Percentiles rank a stretch among this genome's conserved stretches.
These are phyloP conservation scores for Tribonema minus DNA, from an alignment of 108 stramenopile genomes.

Conservation along the genomic window DNA sequence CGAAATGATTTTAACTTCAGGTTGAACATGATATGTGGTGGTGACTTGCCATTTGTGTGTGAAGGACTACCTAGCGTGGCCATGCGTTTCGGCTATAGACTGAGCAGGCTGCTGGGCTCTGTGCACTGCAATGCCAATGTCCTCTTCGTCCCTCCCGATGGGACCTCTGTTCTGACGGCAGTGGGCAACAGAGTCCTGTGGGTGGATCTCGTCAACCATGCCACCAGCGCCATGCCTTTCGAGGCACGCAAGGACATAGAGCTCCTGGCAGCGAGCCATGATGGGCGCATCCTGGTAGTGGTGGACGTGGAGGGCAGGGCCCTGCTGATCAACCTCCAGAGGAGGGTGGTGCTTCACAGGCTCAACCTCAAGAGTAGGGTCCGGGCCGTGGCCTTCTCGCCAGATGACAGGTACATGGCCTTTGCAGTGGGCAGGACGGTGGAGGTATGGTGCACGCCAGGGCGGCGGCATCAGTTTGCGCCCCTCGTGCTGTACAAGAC, in stretches of 20 bases:
- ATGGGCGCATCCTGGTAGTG: constrained; percentile 71
- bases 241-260: constrained; percentile 83
- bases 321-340: constrained; percentile 52
- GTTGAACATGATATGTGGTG: no score
- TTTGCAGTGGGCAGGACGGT: constrained; percentile 82
- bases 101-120: constrained; percentile 85
- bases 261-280: constrained; percentile 74
- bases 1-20: no score
- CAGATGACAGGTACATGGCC: constrained; percentile 78
- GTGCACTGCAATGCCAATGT: constrained; percentile 86
- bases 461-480: constrained; percentile 75
- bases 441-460: constrained; percentile 87
- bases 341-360: constrained; percentile 84
- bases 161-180: constrained; percentile 77
- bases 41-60: no score
- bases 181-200: constrained; percentile 87
- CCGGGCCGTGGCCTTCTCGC: constrained; percentile 73
- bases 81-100: constrained; percentile 80
- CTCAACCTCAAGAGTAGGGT: constrained; percentile 81
- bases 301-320: constrained; percentile 68
- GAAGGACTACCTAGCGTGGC: no score
- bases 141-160: constrained; percentile 77
- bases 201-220: constrained; percentile 79
- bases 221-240: constrained; percentile 75
- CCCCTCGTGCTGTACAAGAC: constrained; percentile 81